Base-by-base conservation (phyloP, 495 filamentous ascomycete genomes). In the Entonaema liquescens region DNA sequence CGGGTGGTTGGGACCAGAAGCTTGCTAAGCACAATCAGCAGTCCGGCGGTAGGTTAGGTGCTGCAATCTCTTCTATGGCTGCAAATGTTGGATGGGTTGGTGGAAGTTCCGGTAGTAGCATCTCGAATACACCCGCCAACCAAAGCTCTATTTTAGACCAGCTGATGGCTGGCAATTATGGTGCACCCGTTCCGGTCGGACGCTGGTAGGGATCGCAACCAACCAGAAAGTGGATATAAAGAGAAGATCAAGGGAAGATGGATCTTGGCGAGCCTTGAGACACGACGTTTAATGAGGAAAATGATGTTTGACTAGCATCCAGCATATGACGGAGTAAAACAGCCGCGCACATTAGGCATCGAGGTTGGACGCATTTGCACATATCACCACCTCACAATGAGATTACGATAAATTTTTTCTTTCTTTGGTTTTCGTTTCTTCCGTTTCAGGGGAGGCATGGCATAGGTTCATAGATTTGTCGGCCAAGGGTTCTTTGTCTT, bases 1-100 rank as follows among this genome's bases (percentile, higher is more conserved):
- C 94, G 68, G 94, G 91, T 23, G 92, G 92, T 28, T 99, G 96
- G 95, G 95, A 98, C 73, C 89, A 93, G 79, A 93, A 88, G 71
- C 81, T 99, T 52, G 81, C 86, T 2, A 95, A 92, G 78, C 95
- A 99, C 81, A 95, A 98, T 71, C 89, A 94, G 67, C 90, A 89
- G 59, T 93, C 93, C 12, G 90, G 89, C 38, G 94, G 95, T 8
- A 91, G 91, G 75, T 83, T 99, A 79, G 90, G 92, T 71, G 88
- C 88, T 58, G 95, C 93, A 44, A 86, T 97, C 54, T 84, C 89
- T 59, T 91, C 92, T 72, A 87, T 97, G 79, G 84, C 85, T n/a
- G 82, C 79, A 21, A 89, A 88, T 67, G 80, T 96, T 29, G 91
- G 90, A 47, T 97, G 93, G 92, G 91, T 92, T 83, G 90, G 87